Evolutionary conservation across 2,329 filamentous ascomycete species (phyloP), one percentile per base, ranked within the genome.

Genomic region (Ascochyta lentis): DNA sequence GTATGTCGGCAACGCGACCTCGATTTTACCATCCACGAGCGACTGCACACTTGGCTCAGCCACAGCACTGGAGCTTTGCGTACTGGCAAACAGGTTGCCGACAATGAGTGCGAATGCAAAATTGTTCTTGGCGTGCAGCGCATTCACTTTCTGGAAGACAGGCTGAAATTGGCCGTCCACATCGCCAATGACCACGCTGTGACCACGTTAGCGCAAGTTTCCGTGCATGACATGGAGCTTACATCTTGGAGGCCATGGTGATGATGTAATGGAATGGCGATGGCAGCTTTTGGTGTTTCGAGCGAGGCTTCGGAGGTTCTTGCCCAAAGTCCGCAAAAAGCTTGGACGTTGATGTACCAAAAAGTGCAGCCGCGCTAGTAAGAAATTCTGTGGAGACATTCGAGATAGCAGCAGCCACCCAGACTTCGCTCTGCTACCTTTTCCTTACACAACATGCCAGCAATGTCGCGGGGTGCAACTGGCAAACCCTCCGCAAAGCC

Each of bases 71-170:
- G 71, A 61, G 12, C 71, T 70, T 29, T 76, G 66, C 23, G 81
- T 78, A 39, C 83, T 77, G 16, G 83, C 80, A 70, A 98, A 98
- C 6, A 98, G 81, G 70, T 97, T 89, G 50, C 95, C 95, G 9
- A 87, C 86, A 29, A 96, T 79, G 51, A 99, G 86, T 15, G 91
- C 92, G 67, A 97, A 89, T 13, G 90, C 83, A 74, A 99, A 98
- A 69, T 83, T 84, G 72, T 97, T 95, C 78, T 97, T 98, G 33
- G 86, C 80, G 66, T 98, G 93, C 2, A 98, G 81, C 9, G 86
- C 84, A 8, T 87, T 82, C 19, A 98, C 80, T 77, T 97, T 99
- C 57, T 85, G 82, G 73, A 99, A 91, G 9, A 90, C 87, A 12
- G 87, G 76, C 60, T 85, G 82, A 48, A 97, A 83, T 70, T 90